Percentiles rank a stretch among this genome's conserved stretches.
Evolutionary conservation across 2,329 filamentous ascomycete species (phyloP).

Genomic region (Curvularia spicifera): DNA sequence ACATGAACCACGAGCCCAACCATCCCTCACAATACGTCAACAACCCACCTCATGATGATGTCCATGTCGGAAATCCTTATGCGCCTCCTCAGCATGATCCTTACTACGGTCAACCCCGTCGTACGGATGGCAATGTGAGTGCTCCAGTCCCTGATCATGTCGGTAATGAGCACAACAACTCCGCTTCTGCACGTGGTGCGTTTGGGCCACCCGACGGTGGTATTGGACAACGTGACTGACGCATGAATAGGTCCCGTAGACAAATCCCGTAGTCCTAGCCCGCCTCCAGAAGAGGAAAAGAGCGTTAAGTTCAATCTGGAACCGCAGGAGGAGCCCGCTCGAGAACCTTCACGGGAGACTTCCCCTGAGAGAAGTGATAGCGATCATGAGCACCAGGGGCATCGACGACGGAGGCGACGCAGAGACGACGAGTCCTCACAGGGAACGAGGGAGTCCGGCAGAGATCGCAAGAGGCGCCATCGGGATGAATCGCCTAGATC

Average conservation of each 20-base stretch:
- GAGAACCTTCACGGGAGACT: slow-evolving; percentile 21
- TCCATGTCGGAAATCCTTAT: slow-evolving; percentile 38
- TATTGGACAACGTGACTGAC: slow-evolving; percentile 12
- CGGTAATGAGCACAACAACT: slow-evolving; percentile 36
- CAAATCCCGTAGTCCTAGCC: slow-evolving; percentile 19
- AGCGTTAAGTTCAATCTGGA: slow-evolving; percentile 51
- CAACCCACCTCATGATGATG: slow-evolving; percentile 36
- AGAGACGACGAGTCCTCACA: slow-evolving; percentile 27
- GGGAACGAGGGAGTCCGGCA: slow-evolving; percentile 24
- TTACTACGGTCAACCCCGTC: slow-evolving; percentile 46
- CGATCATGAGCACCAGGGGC: slow-evolving; percentile 10
- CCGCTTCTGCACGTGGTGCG: slow-evolving; percentile 43
- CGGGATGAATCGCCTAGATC: slow-evolving; percentile 38
- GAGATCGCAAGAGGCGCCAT: slow-evolving; percentile 26
- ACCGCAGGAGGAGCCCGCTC: slow-evolving; percentile 36
- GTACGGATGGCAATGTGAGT: slow-evolving; percentile 59
- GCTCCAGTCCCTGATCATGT: slow-evolving; percentile 40
- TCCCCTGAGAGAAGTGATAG: slow-evolving; percentile 19
- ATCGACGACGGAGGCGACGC: slow-evolving; percentile 17
- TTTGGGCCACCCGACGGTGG: slow-evolving; percentile 37
- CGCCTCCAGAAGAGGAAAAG: slow-evolving; percentile 34
- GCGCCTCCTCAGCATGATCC: slow-evolving; percentile 32
- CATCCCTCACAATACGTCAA: slow-evolving; percentile 41
- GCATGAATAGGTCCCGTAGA: slow-evolving; percentile 35
- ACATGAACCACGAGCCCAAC: slow-evolving; percentile 32